Conservation (phyloP, 352 stramenopile genomes). For the Globisporangium emineosum region DNA sequence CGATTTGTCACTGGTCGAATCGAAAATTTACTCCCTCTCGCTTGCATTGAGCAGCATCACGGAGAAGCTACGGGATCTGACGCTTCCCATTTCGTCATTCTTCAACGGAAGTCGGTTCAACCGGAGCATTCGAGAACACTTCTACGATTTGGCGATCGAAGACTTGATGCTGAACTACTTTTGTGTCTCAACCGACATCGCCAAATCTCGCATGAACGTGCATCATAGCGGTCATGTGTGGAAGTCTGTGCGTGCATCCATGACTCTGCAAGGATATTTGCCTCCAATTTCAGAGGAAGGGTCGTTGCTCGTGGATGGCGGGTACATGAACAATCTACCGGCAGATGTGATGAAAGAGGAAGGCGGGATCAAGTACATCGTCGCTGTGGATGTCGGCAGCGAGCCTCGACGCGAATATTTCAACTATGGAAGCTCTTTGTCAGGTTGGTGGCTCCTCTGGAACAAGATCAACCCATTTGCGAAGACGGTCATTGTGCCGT, state of each 20-base stretch:
- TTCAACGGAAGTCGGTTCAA: slow-evolving; percentile 89
- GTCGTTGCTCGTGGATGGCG: slow-evolving; percentile 86
- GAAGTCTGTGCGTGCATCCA: slow-evolving; percentile 90
- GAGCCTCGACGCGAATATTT: slow-evolving; percentile 75
- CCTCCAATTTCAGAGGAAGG: slow-evolving; percentile 88
- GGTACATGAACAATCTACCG: slow-evolving; percentile 94
- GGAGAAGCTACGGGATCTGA: slow-evolving; percentile 82
- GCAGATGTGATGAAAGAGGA: slow-evolving; percentile 91
- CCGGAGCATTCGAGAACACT: slow-evolving; percentile 58
- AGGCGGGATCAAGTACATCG: slow-evolving; percentile 85
- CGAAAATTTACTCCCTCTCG: slow-evolving; percentile 57
- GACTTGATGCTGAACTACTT: slow-evolving; percentile 93
- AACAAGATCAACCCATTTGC: slow-evolving; percentile 90
- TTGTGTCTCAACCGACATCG: slow-evolving; percentile 91
- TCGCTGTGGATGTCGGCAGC: slow-evolving; percentile 89
- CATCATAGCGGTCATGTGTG: slow-evolving; percentile 84
- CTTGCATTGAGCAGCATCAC: slow-evolving; percentile 61
- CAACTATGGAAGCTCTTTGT: slow-evolving; percentile 77
- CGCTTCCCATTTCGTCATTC: slow-evolving; percentile 86
- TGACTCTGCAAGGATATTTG: slow-evolving; percentile 91
- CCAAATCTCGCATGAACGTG: slow-evolving; percentile 83
- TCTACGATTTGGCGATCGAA: slow-evolving; percentile 80
- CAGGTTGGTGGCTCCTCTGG: slow-evolving; percentile 90
- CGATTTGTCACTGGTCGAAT: slow-evolving; percentile 52
- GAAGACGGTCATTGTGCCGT: slow-evolving; percentile 85